Percentiles rank a stretch among this genome's conserved stretches.
Conservation (phyloP, 1,139 yeast genomes). For the Geotrichum reessii region DNA sequence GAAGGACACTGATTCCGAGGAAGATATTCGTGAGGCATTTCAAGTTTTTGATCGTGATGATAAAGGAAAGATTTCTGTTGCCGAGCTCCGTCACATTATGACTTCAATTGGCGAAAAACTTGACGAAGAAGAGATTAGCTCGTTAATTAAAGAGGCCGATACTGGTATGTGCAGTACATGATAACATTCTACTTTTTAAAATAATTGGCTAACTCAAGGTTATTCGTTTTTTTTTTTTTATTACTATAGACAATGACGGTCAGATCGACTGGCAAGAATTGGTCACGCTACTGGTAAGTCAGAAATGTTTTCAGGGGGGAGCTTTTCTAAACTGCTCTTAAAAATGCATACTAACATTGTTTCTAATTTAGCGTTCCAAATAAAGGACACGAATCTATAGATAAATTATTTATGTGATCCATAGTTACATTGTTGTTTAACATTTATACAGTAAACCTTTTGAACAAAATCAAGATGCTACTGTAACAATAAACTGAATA, state of each 20-base stretch:
- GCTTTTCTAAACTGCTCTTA: neutral
- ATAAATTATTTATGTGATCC: too few species aligned
- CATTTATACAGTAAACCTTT: neutral
- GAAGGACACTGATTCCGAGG: conserved; percentile 94
- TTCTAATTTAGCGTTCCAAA: neutral
- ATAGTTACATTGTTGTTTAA: neutral
- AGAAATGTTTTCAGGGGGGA: neutral
- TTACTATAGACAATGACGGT: conserved; percentile 68
- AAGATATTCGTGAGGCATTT: conserved; percentile 94
- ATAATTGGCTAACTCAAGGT: too few species aligned
- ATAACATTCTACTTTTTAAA: neutral
- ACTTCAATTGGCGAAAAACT: conserved; percentile 95
- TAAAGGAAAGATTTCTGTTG: conserved; percentile 92
- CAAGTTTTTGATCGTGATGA: conserved; percentile 84
- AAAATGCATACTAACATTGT: neutral
- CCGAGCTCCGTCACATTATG: conserved; percentile 92
- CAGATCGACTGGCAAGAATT: conserved; percentile 95
- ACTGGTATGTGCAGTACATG: conserved; percentile 36
- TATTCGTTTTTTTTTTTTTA: conserved; percentile 29
- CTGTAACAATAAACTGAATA: too few species aligned
- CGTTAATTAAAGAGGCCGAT: conserved; percentile 94
- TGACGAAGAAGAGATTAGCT: conserved; percentile 93
- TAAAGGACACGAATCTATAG: neutral
- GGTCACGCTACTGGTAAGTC: conserved; percentile 45
- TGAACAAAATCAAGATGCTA: neutral